Conservation (phyloP, 371 early-diverging fungal genomes). For the Apophysomyces elegans region DNA sequence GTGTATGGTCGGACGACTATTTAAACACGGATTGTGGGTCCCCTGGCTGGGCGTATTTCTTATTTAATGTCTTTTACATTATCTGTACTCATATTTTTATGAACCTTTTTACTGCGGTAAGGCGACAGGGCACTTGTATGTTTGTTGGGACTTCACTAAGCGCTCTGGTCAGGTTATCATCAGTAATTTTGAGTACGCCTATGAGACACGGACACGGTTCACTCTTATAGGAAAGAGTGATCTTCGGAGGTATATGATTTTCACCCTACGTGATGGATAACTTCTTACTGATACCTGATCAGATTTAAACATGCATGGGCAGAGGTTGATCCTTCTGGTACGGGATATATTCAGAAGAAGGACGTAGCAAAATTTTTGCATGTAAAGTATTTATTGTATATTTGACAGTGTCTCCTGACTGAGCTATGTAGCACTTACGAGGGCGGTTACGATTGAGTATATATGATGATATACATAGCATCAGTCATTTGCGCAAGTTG, state of each 20-base stretch:
- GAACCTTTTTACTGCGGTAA: slow-evolving; percentile 66
- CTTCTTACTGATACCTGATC: not conserved
- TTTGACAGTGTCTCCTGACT: not conserved
- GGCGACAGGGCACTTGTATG: not conserved
- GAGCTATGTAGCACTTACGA: slow-evolving; percentile 29
- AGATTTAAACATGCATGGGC: slow-evolving; percentile 65
- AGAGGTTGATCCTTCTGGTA: slow-evolving; percentile 56
- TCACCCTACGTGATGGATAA: not conserved
- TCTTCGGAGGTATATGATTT: slow-evolving; percentile 46
- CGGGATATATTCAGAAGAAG: slow-evolving; percentile 57
- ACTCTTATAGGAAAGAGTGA: slow-evolving; percentile 60
- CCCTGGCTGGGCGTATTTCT: slow-evolving; percentile 56
- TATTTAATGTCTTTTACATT: slow-evolving; percentile 61
- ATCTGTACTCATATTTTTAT: slow-evolving; percentile 63
- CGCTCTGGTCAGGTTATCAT: slow-evolving; percentile 45
- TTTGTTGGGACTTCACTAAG: not conserved
- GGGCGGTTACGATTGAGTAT: slow-evolving; percentile 53
- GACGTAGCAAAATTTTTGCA: slow-evolving; percentile 49
- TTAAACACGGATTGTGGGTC: slow-evolving; percentile 60
- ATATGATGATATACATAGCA: slow-evolving; percentile 46
- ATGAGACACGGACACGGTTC: slow-evolving; percentile 58
- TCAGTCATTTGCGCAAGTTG: slow-evolving; percentile 32
- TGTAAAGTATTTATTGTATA: slow-evolving; percentile 12
- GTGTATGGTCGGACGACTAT: slow-evolving; percentile 47
- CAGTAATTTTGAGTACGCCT: slow-evolving; percentile 65